phyloP scores from a whole-genome alignment of 371 early-diverging fungal genomes.

The Saksenaea oblongispora region DNA sequence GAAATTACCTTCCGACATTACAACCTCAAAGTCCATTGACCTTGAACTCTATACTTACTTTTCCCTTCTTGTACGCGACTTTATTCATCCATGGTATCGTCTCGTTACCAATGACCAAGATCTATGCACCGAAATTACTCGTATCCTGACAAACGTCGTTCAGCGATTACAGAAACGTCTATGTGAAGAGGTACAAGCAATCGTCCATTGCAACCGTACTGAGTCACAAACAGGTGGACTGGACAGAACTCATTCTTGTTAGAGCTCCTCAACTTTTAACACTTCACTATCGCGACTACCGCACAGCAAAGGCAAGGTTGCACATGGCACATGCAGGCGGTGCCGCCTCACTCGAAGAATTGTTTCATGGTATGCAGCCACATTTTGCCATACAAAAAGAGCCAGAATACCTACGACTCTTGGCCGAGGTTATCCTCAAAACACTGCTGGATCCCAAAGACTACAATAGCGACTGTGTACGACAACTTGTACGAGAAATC shows the following conservation, averaged over 20 bases:
- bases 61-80: slow-evolving; percentile 58
- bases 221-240: slow-evolving; percentile 50
- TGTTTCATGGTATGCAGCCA: slow-evolving; percentile 67
- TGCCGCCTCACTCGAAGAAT: slow-evolving; percentile 36
- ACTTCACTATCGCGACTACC: slow-evolving; percentile 54
- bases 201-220: not conserved
- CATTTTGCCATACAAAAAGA: slow-evolving; percentile 58
- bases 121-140: slow-evolving; percentile 46
- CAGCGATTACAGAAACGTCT: slow-evolving; percentile 52
- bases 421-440: slow-evolving; percentile 49
- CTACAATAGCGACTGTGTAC: slow-evolving; percentile 52
- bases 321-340: slow-evolving; percentile 55
- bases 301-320: slow-evolving; percentile 48
- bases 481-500: slow-evolving; percentile 59
- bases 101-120: slow-evolving; percentile 56
- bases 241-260: slow-evolving; percentile 54
- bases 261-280: slow-evolving; percentile 54
- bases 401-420: slow-evolving; percentile 51
- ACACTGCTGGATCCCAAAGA: slow-evolving; percentile 44
- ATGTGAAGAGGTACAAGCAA: slow-evolving; percentile 32
- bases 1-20: slow-evolving; percentile 37
- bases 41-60: slow-evolving; percentile 60
- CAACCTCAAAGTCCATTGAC: slow-evolving; percentile 51
- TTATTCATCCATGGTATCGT: slow-evolving; percentile 64
- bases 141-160: slow-evolving; percentile 39